phyloP scores from a whole-genome alignment of 495 filamentous ascomycete genomes.

The Pseudomonodictys pantanalensis region DNA sequence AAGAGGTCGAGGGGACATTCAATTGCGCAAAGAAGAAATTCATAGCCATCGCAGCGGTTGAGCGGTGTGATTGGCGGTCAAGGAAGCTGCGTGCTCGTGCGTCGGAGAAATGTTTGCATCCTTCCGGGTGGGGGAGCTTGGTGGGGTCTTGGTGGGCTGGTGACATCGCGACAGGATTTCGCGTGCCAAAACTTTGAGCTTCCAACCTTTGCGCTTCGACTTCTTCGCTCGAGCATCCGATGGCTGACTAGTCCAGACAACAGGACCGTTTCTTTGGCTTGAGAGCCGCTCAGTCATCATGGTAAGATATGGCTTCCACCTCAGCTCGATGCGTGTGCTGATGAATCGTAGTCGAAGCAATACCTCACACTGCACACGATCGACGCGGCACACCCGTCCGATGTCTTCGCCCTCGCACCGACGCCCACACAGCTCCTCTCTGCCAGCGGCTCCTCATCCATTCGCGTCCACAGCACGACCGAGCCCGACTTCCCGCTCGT shows the following conservation, averaged over 20 bases:
- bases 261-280: background rate
- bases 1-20: too few species aligned
- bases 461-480: slow-evolving; percentile 72
- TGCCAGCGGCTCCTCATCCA: slow-evolving; percentile 72
- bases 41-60: too few species aligned
- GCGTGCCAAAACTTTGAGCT: background rate
- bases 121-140: too few species aligned
- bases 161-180: slow-evolving; percentile 33
- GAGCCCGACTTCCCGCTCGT: slow-evolving; percentile 67
- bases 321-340: background rate
- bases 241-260: background rate
- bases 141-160: slow-evolving; percentile 20
- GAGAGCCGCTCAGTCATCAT: background rate
- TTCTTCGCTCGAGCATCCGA: background rate
- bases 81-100: background rate
- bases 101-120: slow-evolving; percentile 23
- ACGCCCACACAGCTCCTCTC: slow-evolving; percentile 74
- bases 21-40: too few species aligned
- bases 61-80: slow-evolving; percentile 14
- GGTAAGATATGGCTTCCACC: background rate
- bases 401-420: slow-evolving; percentile 87
- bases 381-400: slow-evolving; percentile 81
- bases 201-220: background rate
- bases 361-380: slow-evolving; percentile 88
- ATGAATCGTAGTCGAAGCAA: slow-evolving; percentile 78